These are phyloP conservation scores for Fusarium poae DNA, from an alignment of 2,329 filamentous ascomycete genomes.

Conservation along the genomic window DNA sequence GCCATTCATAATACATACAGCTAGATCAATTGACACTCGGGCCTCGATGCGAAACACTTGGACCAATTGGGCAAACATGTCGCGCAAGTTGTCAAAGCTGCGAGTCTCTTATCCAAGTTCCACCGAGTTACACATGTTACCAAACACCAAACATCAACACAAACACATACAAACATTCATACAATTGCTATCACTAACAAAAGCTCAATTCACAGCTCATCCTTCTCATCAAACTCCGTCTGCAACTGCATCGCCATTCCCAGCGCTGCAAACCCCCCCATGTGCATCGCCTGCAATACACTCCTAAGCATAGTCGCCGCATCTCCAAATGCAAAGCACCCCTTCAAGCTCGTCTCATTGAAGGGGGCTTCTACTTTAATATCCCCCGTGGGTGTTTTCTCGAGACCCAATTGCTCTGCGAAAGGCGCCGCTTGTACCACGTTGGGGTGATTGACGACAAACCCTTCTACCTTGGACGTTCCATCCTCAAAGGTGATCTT, in stretches of 20 bases:
- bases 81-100: not conserved
- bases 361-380: constrained; percentile 60
- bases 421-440: constrained; percentile 58
- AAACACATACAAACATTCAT: not conserved
- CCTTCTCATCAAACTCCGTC: constrained; percentile 47
- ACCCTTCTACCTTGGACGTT: constrained; percentile 53
- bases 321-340: constrained; percentile 68
- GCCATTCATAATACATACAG: not conserved
- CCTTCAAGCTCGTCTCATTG: constrained; percentile 62
- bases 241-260: constrained; percentile 49
- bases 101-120: too few relatives aligned
- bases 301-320: constrained; percentile 53
- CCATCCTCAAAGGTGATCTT: constrained; percentile 58
- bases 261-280: constrained; percentile 48
- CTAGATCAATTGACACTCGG: not conserved
- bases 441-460: constrained; percentile 57
- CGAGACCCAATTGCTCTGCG: constrained; percentile 59
- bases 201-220: constrained; percentile 42
- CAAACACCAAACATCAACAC: not conserved
- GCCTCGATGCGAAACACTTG: not conserved
- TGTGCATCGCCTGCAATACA: constrained; percentile 48
- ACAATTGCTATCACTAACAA: not conserved
- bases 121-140: not conserved
- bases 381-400: constrained; percentile 58
- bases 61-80: constrained; percentile 3